Evolutionary conservation across 179 eudicot genomes (phyloP), one percentile per base, ranked within the genome.

Genomic region (Heliamphora ciliata): DNA sequence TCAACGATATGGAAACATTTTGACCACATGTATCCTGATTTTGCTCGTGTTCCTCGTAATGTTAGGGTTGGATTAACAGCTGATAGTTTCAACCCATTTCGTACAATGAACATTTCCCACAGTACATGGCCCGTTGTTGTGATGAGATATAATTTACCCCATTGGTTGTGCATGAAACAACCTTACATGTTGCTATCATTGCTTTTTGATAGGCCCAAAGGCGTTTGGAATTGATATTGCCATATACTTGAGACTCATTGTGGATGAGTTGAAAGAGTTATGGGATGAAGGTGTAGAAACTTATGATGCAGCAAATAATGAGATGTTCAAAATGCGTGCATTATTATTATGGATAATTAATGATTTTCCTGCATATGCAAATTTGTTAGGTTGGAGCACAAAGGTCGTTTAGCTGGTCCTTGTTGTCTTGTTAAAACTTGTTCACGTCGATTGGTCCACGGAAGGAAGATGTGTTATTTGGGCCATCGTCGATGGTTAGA

Each of bases 41-140:
- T 21, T 21, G 24, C 24, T 21, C 24, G 24, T 21, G 24, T 55
- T 4, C 6, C 47, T 21, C 48, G 65, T 7, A n/a, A 76, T 55
- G 48, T 76, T 0, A 76, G 24, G 79, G 61, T 46, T 76, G 79
- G 79, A 8, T 31, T 76, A 13, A 2, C 79, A 2, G 9, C 6
- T 21, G 65, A 76, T 24, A 17, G 79, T 5, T 76, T 76, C n/a
- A 55, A 59, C 24, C 24, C 24, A 21, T 21, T 21, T 21, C 24
- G 24, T 21, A 21, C 24, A 21, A 21, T 21, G 24, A 76, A 24
- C 8, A 76, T 5, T 8, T 18, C 79, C 6, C 65, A 76, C 9
- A 76, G 50, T 47, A 76, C 50, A 8, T 76, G 51, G 65, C 79
- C 65, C 8, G 14, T 76, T 31, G 46, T 76, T 55, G 6, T 76